Evolutionary conservation across 2,329 filamentous ascomycete species (phyloP).

Genomic region (Colletotrichum tabaci): DNA sequence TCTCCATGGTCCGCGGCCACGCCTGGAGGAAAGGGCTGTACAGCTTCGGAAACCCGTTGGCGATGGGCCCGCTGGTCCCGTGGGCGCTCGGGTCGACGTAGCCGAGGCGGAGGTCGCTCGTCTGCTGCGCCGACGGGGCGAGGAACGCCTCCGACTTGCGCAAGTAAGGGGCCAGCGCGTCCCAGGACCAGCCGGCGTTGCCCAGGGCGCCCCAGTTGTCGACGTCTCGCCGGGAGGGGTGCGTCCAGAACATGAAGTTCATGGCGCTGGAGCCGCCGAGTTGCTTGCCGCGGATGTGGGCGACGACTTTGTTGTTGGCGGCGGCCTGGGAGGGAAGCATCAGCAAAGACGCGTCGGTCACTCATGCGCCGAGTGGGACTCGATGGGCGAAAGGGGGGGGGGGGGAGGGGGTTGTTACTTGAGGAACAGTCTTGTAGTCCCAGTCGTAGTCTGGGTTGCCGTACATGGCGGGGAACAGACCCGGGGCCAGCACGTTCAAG

Average conservation of each 20-base stretch:
- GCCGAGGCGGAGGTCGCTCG: slow-evolving; percentile 10
- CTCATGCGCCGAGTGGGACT: too few relatives aligned
- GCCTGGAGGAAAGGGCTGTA: slow-evolving; percentile 28
- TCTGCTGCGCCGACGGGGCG: slow-evolving; percentile 15
- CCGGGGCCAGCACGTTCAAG: slow-evolving; percentile 41
- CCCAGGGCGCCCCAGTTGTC: slow-evolving; percentile 72
- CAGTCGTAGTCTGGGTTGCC: slow-evolving; percentile 44
- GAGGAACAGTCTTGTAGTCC: slow-evolving; percentile 46
- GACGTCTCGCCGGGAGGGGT: slow-evolving; percentile 63
- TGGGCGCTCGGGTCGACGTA: slow-evolving; percentile 25
- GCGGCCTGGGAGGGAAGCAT: slow-evolving; percentile 2
- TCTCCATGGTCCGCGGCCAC: slow-evolving; percentile 30
- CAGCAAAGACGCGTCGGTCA: not conserved
- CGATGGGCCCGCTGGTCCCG: slow-evolving; percentile 22
- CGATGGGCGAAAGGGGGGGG: too few relatives aligned
- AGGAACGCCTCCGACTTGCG: slow-evolving; percentile 17
- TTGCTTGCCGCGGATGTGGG: slow-evolving; percentile 40
- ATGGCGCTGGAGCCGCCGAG: slow-evolving; percentile 75
- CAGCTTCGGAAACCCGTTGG: slow-evolving; percentile 20
- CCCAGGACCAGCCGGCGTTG: slow-evolving; percentile 72
- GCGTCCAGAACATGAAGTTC: slow-evolving; percentile 71
- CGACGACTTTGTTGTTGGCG: slow-evolving; percentile 30
- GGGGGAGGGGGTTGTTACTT: slow-evolving; percentile 24
- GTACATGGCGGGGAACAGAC: slow-evolving; percentile 42
- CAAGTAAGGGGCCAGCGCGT: slow-evolving; percentile 49